These are phyloP conservation scores for Ajuga chamaepitys DNA, from an alignment of 257 asterid species.

Conservation along the genomic window DNA sequence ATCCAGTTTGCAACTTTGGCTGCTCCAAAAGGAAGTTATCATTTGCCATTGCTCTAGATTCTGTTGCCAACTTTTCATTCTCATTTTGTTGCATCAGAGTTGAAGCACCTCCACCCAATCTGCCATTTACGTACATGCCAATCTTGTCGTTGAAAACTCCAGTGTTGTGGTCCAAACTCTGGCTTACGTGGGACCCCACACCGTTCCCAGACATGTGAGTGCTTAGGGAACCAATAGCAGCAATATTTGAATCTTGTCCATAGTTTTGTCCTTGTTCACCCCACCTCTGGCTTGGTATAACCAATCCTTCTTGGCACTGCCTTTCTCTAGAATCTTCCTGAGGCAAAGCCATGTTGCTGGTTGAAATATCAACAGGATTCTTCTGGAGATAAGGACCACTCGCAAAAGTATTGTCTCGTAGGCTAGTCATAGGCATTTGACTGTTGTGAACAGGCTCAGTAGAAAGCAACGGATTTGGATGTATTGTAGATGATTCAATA, in stretches of 20 bases:
- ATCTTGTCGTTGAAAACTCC: conserved; percentile 34
- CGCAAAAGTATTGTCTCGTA: conserved; percentile 30
- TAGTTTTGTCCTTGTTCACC: conserved; percentile 34
- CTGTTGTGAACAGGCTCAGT: conserved; percentile 36
- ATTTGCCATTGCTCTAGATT: conserved; percentile 35
- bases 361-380: conserved; percentile 35
- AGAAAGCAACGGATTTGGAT: conserved; percentile 36
- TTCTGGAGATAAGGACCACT: conserved; percentile 30
- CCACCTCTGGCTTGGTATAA: conserved; percentile 33
- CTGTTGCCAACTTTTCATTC: conserved; percentile 26
- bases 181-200: conserved; percentile 25
- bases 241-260: conserved; percentile 27
- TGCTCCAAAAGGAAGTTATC: conserved; percentile 50
- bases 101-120: conserved; percentile 35
- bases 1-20: conserved; percentile 40
- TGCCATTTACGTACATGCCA: conserved; percentile 36
- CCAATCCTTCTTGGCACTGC: conserved; percentile 36
- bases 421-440: conserved; percentile 28
- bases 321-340: conserved; percentile 46
- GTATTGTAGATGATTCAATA: conserved; percentile 36
- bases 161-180: conserved; percentile 24
- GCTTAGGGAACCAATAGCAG: conserved; percentile 25
- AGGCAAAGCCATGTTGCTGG: conserved; percentile 27
- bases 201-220: conserved; percentile 29
- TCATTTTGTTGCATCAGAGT: conserved; percentile 36